Evolutionary conservation across 192 early-diverging fungal species (phyloP), one percentile per base, ranked within the genome.

Genomic region (Entophlyctis helioformis): DNA sequence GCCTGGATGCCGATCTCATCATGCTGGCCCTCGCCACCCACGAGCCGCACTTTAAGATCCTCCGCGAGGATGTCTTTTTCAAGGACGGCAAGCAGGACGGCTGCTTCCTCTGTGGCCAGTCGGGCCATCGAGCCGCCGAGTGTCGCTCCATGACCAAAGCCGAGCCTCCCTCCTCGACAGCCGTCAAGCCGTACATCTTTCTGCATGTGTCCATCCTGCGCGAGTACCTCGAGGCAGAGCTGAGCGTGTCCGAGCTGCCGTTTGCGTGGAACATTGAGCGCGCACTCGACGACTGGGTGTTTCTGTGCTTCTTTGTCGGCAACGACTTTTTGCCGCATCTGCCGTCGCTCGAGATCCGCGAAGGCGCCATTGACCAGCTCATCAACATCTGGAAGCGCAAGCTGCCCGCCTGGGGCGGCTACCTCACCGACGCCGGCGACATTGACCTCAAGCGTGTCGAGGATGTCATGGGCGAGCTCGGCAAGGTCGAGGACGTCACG

Each of bases 321-420:
- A 98, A 98, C 62, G 95, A 98, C 64, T 98, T 96, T 62, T 56
- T 98, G 49, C 95, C 95, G 35, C 87, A 87, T 60, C 57, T 98
- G 31, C 91, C 91, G 29, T 86, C 84, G 46, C 69, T 98, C 27
- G 87, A 95, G 45, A 98, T 98, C 53, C 82, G 82, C 22, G 86
- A 92, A 62, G 90, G 90, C 40, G 91, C 90, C 0, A 70, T 80
- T 37, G 72, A 72, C 47, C 42, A 51, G 23, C 56, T 80, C 18
- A 66, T 79, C 38, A 75, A 72, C 9, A 53, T 78, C n/a, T 80
- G 76, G 72, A 75, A 74, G 40, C 38, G 53, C 23, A 64, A 71
- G 24, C 29, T 77, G 35, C 47, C 39, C 25, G 29, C 37, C 9
- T 72, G 79, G 24, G 82, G 78, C 19, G 89, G 88, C 8, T 98